These are phyloP conservation scores for Bremia lactucae DNA, from an alignment of 352 stramenopile genomes.

Conservation along the genomic window DNA sequence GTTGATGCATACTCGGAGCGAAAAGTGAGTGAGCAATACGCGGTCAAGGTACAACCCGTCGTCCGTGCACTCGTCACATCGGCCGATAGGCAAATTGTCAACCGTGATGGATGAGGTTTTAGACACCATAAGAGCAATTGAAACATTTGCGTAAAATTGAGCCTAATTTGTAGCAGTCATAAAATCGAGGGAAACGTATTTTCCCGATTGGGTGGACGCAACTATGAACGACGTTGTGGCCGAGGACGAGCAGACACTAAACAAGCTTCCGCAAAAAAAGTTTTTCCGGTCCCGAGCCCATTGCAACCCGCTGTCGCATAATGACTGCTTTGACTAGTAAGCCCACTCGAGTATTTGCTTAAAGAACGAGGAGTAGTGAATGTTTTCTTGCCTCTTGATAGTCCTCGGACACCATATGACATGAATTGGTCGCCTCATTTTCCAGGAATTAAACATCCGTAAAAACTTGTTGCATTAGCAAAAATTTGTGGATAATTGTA, in stretches of 20 bases:
- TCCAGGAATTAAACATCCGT: slow-evolving; percentile 73
- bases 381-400: slow-evolving; percentile 8
- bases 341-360: slow-evolving; percentile 6
- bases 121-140: not conserved
- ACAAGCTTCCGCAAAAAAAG: slow-evolving; percentile 88
- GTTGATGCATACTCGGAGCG: slow-evolving; percentile 39
- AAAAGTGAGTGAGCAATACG: slow-evolving; percentile 40
- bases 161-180: slow-evolving; percentile 6
- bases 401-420: slow-evolving; percentile 67
- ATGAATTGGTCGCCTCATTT: slow-evolving; percentile 94
- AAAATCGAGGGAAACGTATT: slow-evolving; percentile 2
- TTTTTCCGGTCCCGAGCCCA: slow-evolving; percentile 94
- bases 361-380: not conserved
- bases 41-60: slow-evolving; percentile 39
- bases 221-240: slow-evolving; percentile 19
- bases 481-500: not conserved
- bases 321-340: slow-evolving; percentile 93
- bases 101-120: not conserved
- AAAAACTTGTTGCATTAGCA: slow-evolving; percentile 7
- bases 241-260: slow-evolving; percentile 17
- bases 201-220: slow-evolving; percentile 7
- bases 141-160: not conserved
- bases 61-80: slow-evolving; percentile 40
- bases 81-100: slow-evolving; percentile 20
- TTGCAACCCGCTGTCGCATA: slow-evolving; percentile 95